phyloP scores from a whole-genome alignment of 2,329 filamentous ascomycete genomes.

The Cordyceps tenuipes region DNA sequence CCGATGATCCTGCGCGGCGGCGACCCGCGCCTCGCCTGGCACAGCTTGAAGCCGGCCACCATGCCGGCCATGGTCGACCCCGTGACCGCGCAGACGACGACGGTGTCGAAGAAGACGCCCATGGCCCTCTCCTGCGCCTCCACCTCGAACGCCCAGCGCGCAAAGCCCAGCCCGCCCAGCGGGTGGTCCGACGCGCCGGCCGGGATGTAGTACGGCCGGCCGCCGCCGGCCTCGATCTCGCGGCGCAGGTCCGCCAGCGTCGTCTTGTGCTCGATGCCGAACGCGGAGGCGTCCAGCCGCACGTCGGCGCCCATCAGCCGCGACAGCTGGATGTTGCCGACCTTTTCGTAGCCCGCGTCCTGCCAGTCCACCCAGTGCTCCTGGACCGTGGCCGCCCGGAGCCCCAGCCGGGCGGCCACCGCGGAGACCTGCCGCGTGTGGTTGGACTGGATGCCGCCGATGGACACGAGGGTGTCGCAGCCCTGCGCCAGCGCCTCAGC shows the following conservation, averaged over 20 bases:
- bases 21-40: slow-evolving; percentile 36
- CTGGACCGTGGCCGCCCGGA: slow-evolving; percentile 48
- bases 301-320: slow-evolving; percentile 60
- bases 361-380: slow-evolving; percentile 61
- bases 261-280: slow-evolving; percentile 61
- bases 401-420: slow-evolving; percentile 48
- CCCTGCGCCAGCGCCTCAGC: slow-evolving; percentile 51
- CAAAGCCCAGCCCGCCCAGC: slow-evolving; percentile 61
- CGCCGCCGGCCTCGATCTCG: slow-evolving; percentile 43
- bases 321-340: slow-evolving; percentile 65
- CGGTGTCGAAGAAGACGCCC: slow-evolving; percentile 57
- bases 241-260: slow-evolving; percentile 46
- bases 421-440: slow-evolving; percentile 61
- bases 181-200: slow-evolving; percentile 64
- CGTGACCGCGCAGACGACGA: slow-evolving; percentile 63
- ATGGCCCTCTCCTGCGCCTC: slow-evolving; percentile 51
- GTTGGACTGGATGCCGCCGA: slow-evolving; percentile 63
- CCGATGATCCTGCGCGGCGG: slow-evolving; percentile 51
- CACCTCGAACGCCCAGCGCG: slow-evolving; percentile 63
- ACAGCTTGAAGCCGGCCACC: slow-evolving; percentile 62
- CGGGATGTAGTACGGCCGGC: slow-evolving; percentile 63
- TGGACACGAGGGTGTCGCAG: slow-evolving; percentile 55
- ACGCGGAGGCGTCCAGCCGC: slow-evolving; percentile 48
- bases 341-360: slow-evolving; percentile 51
- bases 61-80: slow-evolving; percentile 65